Percentiles rank a stretch among this genome's conserved stretches.
Evolutionary conservation across 2,329 filamentous ascomycete genomes (phyloP).

Genomic region (Leptographium procerum): DNA sequence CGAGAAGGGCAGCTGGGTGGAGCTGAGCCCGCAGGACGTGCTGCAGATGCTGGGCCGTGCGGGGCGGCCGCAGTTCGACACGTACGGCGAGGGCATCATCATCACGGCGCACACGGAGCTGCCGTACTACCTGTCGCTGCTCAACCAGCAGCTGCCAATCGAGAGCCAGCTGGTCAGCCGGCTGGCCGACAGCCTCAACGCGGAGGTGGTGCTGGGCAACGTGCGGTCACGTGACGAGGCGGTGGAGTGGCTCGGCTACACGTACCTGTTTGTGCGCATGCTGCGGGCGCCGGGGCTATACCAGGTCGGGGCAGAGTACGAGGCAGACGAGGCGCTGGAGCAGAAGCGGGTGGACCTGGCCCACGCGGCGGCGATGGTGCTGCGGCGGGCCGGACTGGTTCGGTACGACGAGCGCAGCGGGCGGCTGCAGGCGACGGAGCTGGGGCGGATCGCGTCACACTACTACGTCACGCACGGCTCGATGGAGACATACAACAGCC

Average conservation of each 20-base stretch:
- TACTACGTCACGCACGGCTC: slow-evolving; percentile 97
- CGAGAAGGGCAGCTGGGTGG: slow-evolving; percentile 97
- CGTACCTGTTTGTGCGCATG: slow-evolving; percentile 97
- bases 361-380: slow-evolving; percentile 78
- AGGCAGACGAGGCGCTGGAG: slow-evolving; percentile 80
- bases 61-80: slow-evolving; percentile 91
- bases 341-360: slow-evolving; percentile 97
- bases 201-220: slow-evolving; percentile 90
- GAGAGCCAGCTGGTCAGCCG: slow-evolving; percentile 93
- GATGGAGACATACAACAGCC: slow-evolving; percentile 93
- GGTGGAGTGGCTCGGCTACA: slow-evolving; percentile 98
- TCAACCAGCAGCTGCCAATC: slow-evolving; percentile 96
- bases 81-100: slow-evolving; percentile 96
- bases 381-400: slow-evolving; percentile 79
- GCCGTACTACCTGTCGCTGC: slow-evolving; percentile 89
- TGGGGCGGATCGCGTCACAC: slow-evolving; percentile 90
- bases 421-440: slow-evolving; percentile 78
- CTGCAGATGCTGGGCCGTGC: slow-evolving; percentile 98
- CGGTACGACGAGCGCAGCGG: slow-evolving; percentile 95
- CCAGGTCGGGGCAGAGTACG: slow-evolving; percentile 91
- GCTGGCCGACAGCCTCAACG: slow-evolving; percentile 90
- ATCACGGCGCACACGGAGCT: slow-evolving; percentile 93
- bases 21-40: slow-evolving; percentile 93
- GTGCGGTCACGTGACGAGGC: slow-evolving; percentile 85
- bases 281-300: slow-evolving; percentile 89